Evolutionary conservation across 1,139 yeast species (phyloP), one percentile per base, ranked within the genome.

Genomic region (Geotrichum citri-aurantii): DNA sequence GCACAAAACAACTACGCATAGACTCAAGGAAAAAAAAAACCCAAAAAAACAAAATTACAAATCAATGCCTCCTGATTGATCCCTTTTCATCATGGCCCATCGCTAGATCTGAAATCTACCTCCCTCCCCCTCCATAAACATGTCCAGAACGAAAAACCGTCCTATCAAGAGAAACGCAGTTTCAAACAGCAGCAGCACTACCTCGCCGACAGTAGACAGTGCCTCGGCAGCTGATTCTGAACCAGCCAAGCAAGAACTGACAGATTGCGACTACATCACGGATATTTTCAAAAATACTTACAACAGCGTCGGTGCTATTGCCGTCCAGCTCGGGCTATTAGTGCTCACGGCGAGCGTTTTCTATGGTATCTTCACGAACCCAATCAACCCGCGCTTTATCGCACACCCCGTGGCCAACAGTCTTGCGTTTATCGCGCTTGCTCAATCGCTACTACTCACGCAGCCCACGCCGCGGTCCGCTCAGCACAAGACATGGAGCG

Each of bases 321-420:
- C 58, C 1, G 63, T 61, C 24, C 66, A 65, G 40, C 40, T 52
- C 12, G 66, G 66, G 2, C 52, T 64, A 14, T 19, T 63, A 12
- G 31, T 59, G 17, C 52, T 63, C 46, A 49, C 58, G 8, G 47
- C 44, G 5, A 55, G 61, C 23, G 51, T 64, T 21, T 61, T 57
- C 26, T 62, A 63, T 52, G 63, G 60, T n/a, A 59, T 65, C 17
- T 50, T 64, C 46, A 58, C 62, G 14, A 57, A 60, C 50, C 62
- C 64, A 33, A 27, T 63, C 46, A 64, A 56, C 37, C 54, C 63
- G 46, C 58, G 64, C 29, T 68, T 68, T 52, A 61, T 66, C 8
- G 65, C 63, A 27, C 71, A 68, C 54, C 71, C 71, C 12, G 47
- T 65, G 4, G 60, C 64, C 59, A 67, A 67, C 48, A 52, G 63